phyloP scores from a whole-genome alignment of 2,329 filamentous ascomycete species.

The Clonostachys rhizophaga region DNA sequence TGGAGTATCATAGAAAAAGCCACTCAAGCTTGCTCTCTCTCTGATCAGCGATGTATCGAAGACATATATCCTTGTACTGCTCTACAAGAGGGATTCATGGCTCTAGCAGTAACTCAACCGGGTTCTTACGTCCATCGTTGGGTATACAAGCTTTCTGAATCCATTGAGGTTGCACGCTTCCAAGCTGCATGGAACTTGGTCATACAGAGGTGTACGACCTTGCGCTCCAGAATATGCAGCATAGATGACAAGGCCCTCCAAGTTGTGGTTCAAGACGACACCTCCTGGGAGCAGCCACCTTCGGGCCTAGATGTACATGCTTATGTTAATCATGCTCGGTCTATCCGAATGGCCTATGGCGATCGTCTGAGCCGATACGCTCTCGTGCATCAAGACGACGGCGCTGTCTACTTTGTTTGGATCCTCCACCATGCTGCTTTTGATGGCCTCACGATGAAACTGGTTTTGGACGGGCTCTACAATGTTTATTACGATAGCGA shows the following conservation, averaged over 20 bases:
- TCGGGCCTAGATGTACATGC: conserved; percentile 59
- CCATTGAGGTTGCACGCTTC: conserved; percentile 9
- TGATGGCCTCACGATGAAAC: background rate
- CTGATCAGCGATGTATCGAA: background rate
- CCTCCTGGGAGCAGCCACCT: background rate
- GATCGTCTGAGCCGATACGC: conserved; percentile 1
- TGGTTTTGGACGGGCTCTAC: background rate
- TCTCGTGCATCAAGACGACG: background rate
- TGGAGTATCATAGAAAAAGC: background rate
- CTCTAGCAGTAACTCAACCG: conserved; percentile 16
- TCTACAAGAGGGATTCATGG: conserved; percentile 27
- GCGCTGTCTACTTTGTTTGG: background rate
- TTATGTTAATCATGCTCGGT: conserved; percentile 64
- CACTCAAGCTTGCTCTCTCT: background rate
- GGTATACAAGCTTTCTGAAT: conserved; percentile 9
- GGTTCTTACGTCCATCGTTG: conserved; percentile 24
- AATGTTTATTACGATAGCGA: background rate
- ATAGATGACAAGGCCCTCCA: conserved; percentile 4
- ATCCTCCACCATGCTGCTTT: background rate
- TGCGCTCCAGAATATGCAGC: conserved; percentile 5
- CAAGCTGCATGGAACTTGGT: conserved; percentile 4
- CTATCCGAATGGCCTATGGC: background rate
- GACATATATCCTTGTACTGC: conserved; percentile 19
- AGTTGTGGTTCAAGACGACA: conserved; percentile 3
- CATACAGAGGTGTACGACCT: background rate